Evolutionary conservation across 164 flowering plant species (phyloP).

Genomic region (Taxillus chinensis): DNA sequence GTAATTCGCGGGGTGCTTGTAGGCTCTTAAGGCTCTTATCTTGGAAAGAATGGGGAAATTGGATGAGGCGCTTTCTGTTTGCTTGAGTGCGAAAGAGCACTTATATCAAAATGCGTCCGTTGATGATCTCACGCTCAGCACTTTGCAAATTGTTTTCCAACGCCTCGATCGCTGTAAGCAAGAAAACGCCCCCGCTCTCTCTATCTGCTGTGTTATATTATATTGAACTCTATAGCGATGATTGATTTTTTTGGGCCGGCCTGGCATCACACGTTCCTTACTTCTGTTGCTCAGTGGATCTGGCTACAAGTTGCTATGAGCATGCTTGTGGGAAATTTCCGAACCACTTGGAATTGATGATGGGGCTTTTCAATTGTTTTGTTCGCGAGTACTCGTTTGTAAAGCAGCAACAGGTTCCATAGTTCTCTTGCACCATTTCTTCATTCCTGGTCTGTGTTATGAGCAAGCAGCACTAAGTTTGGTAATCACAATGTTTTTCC

Average conservation of each 20-base stretch:
- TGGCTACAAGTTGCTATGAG: conserved; percentile 90
- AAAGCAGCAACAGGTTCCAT: conserved; percentile 89
- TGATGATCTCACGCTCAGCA: conserved; percentile 86
- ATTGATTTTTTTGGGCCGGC: too few species aligned
- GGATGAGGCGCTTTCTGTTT: conserved; percentile 70
- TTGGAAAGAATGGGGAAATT: conserved; percentile 83
- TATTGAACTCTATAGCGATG: too few species aligned
- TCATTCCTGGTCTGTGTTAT: too few species aligned
- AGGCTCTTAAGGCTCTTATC: conserved; percentile 83
- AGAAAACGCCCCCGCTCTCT: background rate
- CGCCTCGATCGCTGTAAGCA: conserved; percentile 78
- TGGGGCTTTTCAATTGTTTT: conserved; percentile 90
- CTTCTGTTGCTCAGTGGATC: conserved; percentile 47
- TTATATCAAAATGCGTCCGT: conserved; percentile 38
- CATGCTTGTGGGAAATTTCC: conserved; percentile 66
- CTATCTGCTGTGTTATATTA: too few species aligned
- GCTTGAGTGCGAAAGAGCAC: conserved; percentile 61
- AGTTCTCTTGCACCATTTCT: background rate
- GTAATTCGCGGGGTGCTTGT: background rate
- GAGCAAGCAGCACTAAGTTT: too few species aligned
- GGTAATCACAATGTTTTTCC: background rate
- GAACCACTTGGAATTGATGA: conserved; percentile 72
- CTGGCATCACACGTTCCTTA: background rate
- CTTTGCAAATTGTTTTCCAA: conserved; percentile 85
- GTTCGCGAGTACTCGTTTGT: conserved; percentile 87